phyloP scores from a whole-genome alignment of 495 filamentous ascomycete species.

The Penicillium macrosclerotiorum region DNA sequence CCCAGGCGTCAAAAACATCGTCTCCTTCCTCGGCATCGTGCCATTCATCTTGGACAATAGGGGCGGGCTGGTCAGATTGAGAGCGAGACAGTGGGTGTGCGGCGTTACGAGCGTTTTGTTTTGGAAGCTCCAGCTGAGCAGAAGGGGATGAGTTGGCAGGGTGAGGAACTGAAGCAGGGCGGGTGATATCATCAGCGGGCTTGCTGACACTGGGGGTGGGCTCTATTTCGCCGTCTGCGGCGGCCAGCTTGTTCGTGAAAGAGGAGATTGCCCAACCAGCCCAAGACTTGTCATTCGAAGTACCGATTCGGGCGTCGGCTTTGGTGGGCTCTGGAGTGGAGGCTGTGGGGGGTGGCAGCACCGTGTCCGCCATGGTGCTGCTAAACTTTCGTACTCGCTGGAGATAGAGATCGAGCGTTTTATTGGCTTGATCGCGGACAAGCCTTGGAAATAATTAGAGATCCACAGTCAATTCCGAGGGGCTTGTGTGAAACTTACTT shows the following conservation, averaged over 20 bases:
- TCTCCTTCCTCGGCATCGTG: slow-evolving; percentile 50
- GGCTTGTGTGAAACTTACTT: slow-evolving; percentile 48
- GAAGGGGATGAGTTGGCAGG: slow-evolving; percentile 50
- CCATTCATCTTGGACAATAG: slow-evolving; percentile 36
- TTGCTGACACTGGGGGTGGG: slow-evolving; percentile 36
- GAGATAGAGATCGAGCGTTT: slow-evolving; percentile 87
- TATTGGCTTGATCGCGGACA: slow-evolving; percentile 85
- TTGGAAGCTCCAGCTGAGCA: slow-evolving; percentile 37
- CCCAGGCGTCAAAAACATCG: slow-evolving; percentile 66
- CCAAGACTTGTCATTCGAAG: slow-evolving; percentile 74
- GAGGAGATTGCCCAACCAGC: slow-evolving; percentile 97
- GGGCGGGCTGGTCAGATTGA: slow-evolving; percentile 40
- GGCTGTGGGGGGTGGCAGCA: slow-evolving; percentile 48
- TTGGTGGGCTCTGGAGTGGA: slow-evolving; percentile 35
- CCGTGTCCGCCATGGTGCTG: slow-evolving; percentile 76
- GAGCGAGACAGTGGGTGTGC: slow-evolving; percentile 42
- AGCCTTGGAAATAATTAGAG: slow-evolving; percentile 39
- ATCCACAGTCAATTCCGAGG: no score
- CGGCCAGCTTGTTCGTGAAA: slow-evolving; percentile 90
- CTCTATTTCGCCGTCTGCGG: slow-evolving; percentile 83
- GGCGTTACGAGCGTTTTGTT: slow-evolving; percentile 36
- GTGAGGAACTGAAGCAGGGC: slow-evolving; percentile 47
- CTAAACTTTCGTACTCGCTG: slow-evolving; percentile 77
- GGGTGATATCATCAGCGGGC: slow-evolving; percentile 32
- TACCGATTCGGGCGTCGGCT: slow-evolving; percentile 66